Conservation (phyloP, 768 basidiomycete genomes). For the Leucosporidium yakuticum region DNA sequence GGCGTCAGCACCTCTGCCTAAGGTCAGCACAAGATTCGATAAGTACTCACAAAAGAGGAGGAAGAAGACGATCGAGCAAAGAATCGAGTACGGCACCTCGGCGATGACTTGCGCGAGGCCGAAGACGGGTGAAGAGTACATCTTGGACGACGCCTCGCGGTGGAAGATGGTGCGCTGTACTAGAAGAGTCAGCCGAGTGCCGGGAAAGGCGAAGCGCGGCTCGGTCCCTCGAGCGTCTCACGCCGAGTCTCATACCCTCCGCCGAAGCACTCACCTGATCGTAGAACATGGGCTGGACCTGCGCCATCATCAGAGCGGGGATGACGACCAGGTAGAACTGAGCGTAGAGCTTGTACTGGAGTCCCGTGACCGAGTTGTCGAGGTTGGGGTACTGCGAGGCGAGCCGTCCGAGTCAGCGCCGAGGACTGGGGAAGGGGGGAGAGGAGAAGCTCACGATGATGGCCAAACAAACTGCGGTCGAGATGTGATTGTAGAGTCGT, state of each 20-base stretch:
- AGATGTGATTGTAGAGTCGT: slow-evolving; percentile 67
- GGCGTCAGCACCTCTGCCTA: too few species aligned
- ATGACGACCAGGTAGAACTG: slow-evolving; percentile 54
- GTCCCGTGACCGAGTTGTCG: slow-evolving; percentile 54
- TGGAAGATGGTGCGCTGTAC: slow-evolving; percentile 9
- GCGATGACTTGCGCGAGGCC: slow-evolving; percentile 74
- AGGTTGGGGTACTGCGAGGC: slow-evolving; percentile 70
- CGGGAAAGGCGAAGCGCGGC: too few species aligned
- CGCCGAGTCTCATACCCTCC: background rate
- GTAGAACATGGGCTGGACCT: slow-evolving; percentile 75
- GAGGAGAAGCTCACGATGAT: slow-evolving; percentile 50
- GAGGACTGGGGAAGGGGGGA: slow-evolving; percentile 54
- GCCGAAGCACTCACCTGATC: slow-evolving; percentile 53
- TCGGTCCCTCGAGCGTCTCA: too few species aligned
- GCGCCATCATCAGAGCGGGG: slow-evolving; percentile 68
- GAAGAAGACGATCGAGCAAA: slow-evolving; percentile 71
- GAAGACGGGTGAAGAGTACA: slow-evolving; percentile 78
- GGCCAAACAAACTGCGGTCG: slow-evolving; percentile 42
- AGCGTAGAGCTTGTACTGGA: slow-evolving; percentile 57
- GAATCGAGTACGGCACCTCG: slow-evolving; percentile 64
- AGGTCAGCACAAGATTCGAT: too few species aligned
- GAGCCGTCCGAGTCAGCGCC: slow-evolving; percentile 53
- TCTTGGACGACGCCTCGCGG: slow-evolving; percentile 68
- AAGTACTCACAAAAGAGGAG: slow-evolving; percentile 43
- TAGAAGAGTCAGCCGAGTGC: background rate